Evolutionary conservation across 2,329 filamentous ascomycete species (phyloP), one percentile per base, ranked within the genome.

Genomic region (Didymella arachidicola): DNA sequence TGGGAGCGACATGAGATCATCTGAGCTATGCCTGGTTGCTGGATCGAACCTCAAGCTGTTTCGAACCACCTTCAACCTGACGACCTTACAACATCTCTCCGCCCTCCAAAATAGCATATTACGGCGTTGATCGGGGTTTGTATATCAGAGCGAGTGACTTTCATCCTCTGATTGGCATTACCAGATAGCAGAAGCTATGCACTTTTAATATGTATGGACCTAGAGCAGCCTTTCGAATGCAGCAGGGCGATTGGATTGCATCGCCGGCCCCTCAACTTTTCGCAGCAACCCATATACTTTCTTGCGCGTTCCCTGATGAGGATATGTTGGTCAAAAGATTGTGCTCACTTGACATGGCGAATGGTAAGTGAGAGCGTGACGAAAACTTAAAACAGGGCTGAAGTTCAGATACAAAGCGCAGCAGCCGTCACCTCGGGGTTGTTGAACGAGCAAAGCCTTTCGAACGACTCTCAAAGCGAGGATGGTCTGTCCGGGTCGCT

Each of bases 1-100:
- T 99, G 91, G 85, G 93, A 97, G 74, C 83, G 94, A 27, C 79
- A 87, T 2, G 94, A 99, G 36, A 60, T 76, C 39, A 74, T 76
- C 44, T 75, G 60, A 67, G 57, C 22, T 22, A 27, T 50, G 50
- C 45, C 56, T 46, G 41, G 12, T 36, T 10, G 27, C 27, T 38
- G 41, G 39, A 22, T 19, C 18, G 26, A 36, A 19, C 25, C 48
- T 51, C 27, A 25, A 32, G 14, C 10, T 41, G 14, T 27, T 27
- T 27, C 41, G 12, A 27, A 43, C 25, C 5, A 43, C 25, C 25
- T 14, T 41, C 38, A 25, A 25, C 38, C 18, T 41, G 38, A 10
- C 22, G 22, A 27, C 25, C 12, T 43, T 4, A 26, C 3, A 57
- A 19, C n/a, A 19, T 26, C 43, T 49, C 39, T 46, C 45, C 41